Evolutionary conservation across 768 basidiomycete species (phyloP), one percentile per base, ranked within the genome.

Genomic region (Leucocoprinus sp.): DNA sequence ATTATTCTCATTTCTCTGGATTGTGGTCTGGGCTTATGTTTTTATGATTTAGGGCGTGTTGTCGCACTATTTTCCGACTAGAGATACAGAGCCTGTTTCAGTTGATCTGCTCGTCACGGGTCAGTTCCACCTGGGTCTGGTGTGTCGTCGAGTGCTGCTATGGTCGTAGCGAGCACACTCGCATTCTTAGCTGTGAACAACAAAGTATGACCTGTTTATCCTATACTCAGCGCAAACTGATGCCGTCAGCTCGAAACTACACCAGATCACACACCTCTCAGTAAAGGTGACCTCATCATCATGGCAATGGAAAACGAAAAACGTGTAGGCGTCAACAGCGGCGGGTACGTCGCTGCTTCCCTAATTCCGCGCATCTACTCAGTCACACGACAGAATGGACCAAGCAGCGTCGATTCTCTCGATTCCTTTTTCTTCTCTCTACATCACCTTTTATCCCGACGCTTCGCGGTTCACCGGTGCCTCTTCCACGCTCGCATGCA

Each of bases 331-430:
- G 84, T 87, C 7, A 88, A 89, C 54, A 83, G 79, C 48, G 85
- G 84, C 50, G 84, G 85, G 84, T 85, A 54, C 49, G 75, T 45
- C n/a, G 44, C 24, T 8, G 37, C 23, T 17, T 12, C 7, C 21
- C 21, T 31, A 34, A 15, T 37, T n/a, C 4, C 21, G 5, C 24
- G 22, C 34, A 12, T 47, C 35, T 53, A 35, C 52, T 33, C 54
- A 52, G 44, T 18, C 2, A 26, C 31, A 45, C 46, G 33, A 35
- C 39, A 85, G 88, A 19, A 87, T 93, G 84, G 92, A 95, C 60
- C 90, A 93, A 70, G 84, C 90, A 1, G 88, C 90, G 0, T 91
- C 87, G 0, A 82, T 91, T 28, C 82, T 93, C 52, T 84, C 79
- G 12, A 69, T 74, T 19, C 69, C 84, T 0, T 72, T 75, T 17